These are phyloP conservation scores for Talaromyces sp. DNA, from an alignment of 2,329 filamentous ascomycete species.

Conservation along the genomic window DNA sequence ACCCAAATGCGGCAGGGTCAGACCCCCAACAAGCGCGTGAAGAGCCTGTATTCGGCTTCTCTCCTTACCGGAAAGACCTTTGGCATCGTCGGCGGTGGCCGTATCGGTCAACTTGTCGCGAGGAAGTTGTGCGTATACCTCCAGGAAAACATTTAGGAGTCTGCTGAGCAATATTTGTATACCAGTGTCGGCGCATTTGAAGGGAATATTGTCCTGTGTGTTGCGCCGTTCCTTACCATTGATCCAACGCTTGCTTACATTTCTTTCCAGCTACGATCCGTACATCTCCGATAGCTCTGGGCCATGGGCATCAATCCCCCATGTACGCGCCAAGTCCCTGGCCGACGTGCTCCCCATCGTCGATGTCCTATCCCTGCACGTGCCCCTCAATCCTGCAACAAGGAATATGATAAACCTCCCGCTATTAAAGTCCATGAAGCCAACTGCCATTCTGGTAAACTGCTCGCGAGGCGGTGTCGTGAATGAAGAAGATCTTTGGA, in stretches of 20 bases:
- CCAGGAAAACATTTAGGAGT: not conserved
- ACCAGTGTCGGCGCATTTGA: slow-evolving; percentile 5
- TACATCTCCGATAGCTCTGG: slow-evolving; percentile 3
- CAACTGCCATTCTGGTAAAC: slow-evolving; percentile 4
- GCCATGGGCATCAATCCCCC: slow-evolving; percentile 8
- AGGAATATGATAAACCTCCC: slow-evolving; percentile 2
- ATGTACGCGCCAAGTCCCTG: slow-evolving; percentile 6
- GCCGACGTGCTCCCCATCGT: slow-evolving; percentile 8
- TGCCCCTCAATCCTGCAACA: slow-evolving; percentile 11
- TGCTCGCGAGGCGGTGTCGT: slow-evolving; percentile 3
- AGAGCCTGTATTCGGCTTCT: slow-evolving; percentile 6
- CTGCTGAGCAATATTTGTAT: not conserved
- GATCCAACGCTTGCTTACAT: not conserved
- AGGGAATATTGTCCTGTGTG: not conserved
- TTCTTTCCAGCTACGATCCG: slow-evolving; percentile 8
- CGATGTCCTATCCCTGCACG: slow-evolving; percentile 13
- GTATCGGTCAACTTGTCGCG: slow-evolving; percentile 8
- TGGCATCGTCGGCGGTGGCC: slow-evolving; percentile 10
- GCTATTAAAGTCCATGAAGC: slow-evolving; percentile 2
- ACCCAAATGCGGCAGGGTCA: slow-evolving; percentile 7
- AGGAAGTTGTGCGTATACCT: slow-evolving; percentile 9
- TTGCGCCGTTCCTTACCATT: not conserved
- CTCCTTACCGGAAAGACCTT: slow-evolving; percentile 11
- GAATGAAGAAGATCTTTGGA: slow-evolving; percentile 1
- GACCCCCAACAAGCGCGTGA: slow-evolving; percentile 5